These are phyloP conservation scores for Kodamaea plutei DNA, from an alignment of 1,139 yeast species.

Conservation along the genomic window DNA sequence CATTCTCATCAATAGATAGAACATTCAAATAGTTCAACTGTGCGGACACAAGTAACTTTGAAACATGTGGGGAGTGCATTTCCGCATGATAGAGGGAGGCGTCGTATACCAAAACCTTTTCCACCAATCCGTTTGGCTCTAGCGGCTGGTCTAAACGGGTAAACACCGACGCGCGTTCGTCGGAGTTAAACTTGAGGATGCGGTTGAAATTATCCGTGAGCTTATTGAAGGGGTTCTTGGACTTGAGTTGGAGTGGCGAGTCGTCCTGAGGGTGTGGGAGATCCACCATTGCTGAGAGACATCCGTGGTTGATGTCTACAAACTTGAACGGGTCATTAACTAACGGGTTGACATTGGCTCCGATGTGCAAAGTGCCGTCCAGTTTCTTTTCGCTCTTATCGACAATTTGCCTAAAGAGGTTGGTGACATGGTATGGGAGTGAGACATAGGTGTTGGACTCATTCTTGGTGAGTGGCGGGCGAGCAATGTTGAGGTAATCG, in stretches of 20 bases:
- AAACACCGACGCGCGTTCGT: slow-evolving; percentile 5
- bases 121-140: slow-evolving; percentile 15
- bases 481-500: slow-evolving; percentile 33
- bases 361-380: slow-evolving; percentile 51
- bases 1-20: slow-evolving; percentile 25
- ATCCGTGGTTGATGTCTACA: slow-evolving; percentile 55
- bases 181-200: slow-evolving; percentile 23
- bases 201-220: slow-evolving; percentile 32
- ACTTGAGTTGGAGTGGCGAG: too few species aligned
- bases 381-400: slow-evolving; percentile 27
- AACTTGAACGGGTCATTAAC: slow-evolving; percentile 49
- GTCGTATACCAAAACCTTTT: slow-evolving; percentile 23
- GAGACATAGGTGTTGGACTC: slow-evolving; percentile 45
- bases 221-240: slow-evolving; percentile 31
- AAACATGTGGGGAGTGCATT: slow-evolving; percentile 16
- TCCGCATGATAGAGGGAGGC: slow-evolving; percentile 20
- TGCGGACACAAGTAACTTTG: slow-evolving; percentile 28
- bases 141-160: too few species aligned
- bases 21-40: slow-evolving; percentile 38
- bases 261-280: slow-evolving; percentile 5
- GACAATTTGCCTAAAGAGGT: slow-evolving; percentile 27
- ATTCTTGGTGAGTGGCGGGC: slow-evolving; percentile 33
- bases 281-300: slow-evolving; percentile 28
- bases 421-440: slow-evolving; percentile 38
- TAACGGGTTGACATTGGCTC: slow-evolving; percentile 52